Conservation (phyloP, 2,329 filamentous ascomycete species). For the Graphilbum sp. region DNA sequence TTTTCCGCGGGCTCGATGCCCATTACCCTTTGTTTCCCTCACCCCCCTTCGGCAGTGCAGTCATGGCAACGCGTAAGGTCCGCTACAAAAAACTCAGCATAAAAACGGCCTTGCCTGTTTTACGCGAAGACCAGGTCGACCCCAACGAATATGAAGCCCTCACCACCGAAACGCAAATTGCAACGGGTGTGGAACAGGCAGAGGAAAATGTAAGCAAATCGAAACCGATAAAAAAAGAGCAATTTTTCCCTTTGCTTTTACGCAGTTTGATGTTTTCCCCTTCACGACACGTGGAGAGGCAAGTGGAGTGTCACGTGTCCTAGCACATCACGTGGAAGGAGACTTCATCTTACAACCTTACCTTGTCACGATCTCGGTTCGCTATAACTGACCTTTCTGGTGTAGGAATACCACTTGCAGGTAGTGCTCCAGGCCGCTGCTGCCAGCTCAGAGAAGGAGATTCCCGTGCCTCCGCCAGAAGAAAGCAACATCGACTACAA, state of each 20-base stretch:
- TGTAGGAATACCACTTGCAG: constrained; percentile 88
- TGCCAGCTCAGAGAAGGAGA: constrained; percentile 41
- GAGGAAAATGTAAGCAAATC: constrained; percentile 80
- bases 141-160: constrained; percentile 72
- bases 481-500: constrained; percentile 66
- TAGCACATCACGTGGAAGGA: constrained; percentile 23
- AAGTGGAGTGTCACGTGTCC: neutral
- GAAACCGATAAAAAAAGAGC: constrained; percentile 5
- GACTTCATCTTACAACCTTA: constrained; percentile 24
- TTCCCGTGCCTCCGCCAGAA: constrained; percentile 48
- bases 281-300: neutral
- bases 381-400: constrained; percentile 3
- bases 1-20: constrained; percentile 32
- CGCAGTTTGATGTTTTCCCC: neutral
- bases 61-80: constrained; percentile 52
- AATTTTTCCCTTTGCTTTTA: constrained; percentile 8
- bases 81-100: constrained; percentile 83
- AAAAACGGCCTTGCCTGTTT: constrained; percentile 73
- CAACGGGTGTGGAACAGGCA: constrained; percentile 90
- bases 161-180: constrained; percentile 69
- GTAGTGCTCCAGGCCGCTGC: constrained; percentile 49
- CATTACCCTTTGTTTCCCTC: constrained; percentile 12
- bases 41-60: constrained; percentile 16
- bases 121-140: constrained; percentile 84
- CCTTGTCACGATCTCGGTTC: neutral